Conservation (phyloP, 2,329 filamentous ascomycete genomes). For the Cucurbitaria berberidis region DNA sequence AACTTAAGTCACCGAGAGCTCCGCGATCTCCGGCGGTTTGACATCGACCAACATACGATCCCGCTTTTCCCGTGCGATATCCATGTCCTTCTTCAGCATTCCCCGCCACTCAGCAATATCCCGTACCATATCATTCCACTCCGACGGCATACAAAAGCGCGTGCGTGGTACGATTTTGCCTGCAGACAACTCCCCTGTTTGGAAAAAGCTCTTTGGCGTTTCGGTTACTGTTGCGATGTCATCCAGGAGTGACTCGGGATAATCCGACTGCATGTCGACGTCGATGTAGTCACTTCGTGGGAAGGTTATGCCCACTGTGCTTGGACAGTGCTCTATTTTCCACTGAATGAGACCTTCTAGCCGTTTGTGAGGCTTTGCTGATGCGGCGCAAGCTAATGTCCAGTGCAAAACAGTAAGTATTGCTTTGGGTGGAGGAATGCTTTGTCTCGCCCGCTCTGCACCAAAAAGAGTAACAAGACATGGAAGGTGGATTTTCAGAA, state of each 20-base stretch:
- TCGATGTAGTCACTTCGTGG: no score
- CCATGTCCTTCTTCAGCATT: constrained; percentile 4
- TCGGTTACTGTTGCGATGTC: constrained; percentile 1
- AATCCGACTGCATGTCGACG: no score
- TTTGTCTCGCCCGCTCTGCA: not conserved
- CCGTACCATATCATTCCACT: constrained; percentile 3
- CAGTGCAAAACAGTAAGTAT: not conserved
- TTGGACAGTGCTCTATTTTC: not conserved
- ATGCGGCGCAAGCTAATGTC: not conserved
- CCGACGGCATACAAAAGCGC: not conserved
- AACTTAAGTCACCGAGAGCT: no score
- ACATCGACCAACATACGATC: constrained; percentile 4
- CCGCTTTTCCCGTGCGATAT: not conserved
- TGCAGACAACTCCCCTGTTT: not conserved
- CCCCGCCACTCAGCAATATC: not conserved
- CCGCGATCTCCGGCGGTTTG: no score
- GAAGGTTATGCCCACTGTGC: not conserved
- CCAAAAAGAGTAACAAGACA: not conserved
- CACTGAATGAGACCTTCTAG: not conserved
- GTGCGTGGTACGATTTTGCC: not conserved
- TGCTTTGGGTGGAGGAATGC: not conserved
- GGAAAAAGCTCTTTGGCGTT: not conserved
- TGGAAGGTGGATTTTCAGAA: not conserved
- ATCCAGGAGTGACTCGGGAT: constrained; percentile 1
- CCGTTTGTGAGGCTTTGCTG: not conserved